phyloP scores from a whole-genome alignment of 306 rosid genomes.

The Arachis hypogaea region DNA sequence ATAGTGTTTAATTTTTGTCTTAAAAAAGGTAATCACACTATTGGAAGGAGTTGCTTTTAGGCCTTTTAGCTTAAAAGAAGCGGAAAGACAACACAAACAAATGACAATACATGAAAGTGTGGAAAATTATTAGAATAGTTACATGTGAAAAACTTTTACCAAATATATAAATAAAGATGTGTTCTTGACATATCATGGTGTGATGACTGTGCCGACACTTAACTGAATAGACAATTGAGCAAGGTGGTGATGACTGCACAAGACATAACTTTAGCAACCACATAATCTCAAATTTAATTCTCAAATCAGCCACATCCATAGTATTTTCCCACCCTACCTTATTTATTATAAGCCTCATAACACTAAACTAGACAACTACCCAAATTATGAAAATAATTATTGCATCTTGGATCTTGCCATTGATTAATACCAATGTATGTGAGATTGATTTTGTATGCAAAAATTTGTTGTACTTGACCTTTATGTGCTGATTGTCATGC shows the following conservation, averaged over 20 bases:
- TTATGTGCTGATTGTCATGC: not conserved
- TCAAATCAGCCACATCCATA: not conserved
- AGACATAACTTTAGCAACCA: not conserved
- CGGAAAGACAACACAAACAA: no score
- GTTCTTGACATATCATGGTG: not conserved
- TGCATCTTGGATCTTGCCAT: not conserved
- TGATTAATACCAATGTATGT: not conserved
- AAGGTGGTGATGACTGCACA: not conserved
- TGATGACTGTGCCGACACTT: not conserved
- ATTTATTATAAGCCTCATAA: not conserved
- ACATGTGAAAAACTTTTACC: no score
- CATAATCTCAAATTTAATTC: not conserved
- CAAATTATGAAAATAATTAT: not conserved
- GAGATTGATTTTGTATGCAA: not conserved
- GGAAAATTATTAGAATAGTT: no score
- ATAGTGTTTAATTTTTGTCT: no score
- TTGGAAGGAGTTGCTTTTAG: no score
- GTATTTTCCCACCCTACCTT: not conserved
- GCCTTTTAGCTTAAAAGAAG: no score
- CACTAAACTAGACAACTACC: not conserved
- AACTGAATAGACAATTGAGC: not conserved
- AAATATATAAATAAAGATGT: no score
- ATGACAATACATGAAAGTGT: no score
- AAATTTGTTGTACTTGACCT: not conserved
- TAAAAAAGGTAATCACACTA: no score